Evolutionary conservation across 257 asterid genomes (phyloP), one percentile per base, ranked within the genome.

Genomic region (Lavandula angustifolia): DNA sequence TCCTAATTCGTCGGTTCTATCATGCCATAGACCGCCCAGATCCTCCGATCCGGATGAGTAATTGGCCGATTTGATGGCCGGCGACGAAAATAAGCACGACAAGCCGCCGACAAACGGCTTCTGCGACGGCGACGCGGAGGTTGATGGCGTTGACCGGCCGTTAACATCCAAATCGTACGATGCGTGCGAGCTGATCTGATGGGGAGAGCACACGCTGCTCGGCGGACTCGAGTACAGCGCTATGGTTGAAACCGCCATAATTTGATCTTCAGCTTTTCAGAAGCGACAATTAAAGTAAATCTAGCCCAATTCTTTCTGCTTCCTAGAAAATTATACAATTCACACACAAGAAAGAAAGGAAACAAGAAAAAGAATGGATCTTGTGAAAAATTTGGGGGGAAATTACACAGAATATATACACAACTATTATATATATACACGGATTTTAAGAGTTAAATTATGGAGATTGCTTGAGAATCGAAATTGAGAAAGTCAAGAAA

Each of bases 191-290:
- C 79, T 84, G 78, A 91, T 84, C 80, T 85, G 96, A 71, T 89
- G 87, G 44, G 96, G 75, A 43, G 97, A 81, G 75, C 92, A 87
- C 17, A 92, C 76, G 76, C 86, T 81, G 67, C 87, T 79, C 59
- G 96, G 89, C 17, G 98, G 85, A 72, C 85, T 88, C 41, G 96
- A 85, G 76, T 82, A 88, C 47, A 89, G 85, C 55, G 96, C 96
- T 57, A 89, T 92, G 46, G 99, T 73, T 73, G 99, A 85, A 67
- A 87, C 90, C 72, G 86, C 88, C 96, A 92, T 92, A 9, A 54
- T 27, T 61, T 47, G 46, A 55, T 66, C 38, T 61, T 43, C 18
- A 50, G 69, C 6, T 54, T 31, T 44, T 40, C 66, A 42, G 50
- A 54, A 71, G 27, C 1, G 60, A 32, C 63, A 53, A 44, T 40